Base-by-base conservation (phyloP, 371 early-diverging fungal genomes). In the Choanephora cucurbitarum region DNA sequence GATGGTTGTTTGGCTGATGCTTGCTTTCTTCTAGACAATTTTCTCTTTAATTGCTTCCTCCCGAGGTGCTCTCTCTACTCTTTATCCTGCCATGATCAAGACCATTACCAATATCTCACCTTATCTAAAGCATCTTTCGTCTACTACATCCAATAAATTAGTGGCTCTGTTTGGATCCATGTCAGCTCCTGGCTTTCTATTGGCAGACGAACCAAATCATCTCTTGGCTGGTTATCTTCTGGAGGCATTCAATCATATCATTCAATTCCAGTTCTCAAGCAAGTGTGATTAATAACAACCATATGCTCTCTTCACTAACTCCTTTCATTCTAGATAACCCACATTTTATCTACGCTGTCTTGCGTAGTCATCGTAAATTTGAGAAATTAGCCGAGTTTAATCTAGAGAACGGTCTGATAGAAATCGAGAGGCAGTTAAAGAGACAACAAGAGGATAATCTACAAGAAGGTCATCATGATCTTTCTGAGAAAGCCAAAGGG, bases 81-180 rank as follows among this genome's bases (percentile, higher is more conserved):
- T 93, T 2, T 91, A 92, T 68, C 91, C 92, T 42, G 86, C 87
- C 31, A 60, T 92, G 33, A 72, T 93, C 34, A 73, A 88, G n/a
- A 82, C 87, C n/a, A 77, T 95, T 32, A 71, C 88, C 40, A 95
- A 95, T 64, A 80, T 91, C 7, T 85, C 93, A 5, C 91, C 94
- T 5, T 91, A 88, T 62, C 57, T 93, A 31, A 93, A 92, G 59
- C 81, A 81, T 31, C 56, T 93, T 17, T 88, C 90, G n/a, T 79
- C 82, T 3, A 71, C 85, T 0, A 82, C 94, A 0, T 75, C 89
- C 0, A 86, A 78, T 55, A 89, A 90, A 60, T 69, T 95, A 14
- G 57, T 93, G 7, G 72, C 80, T 14, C 70, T 95, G 32, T 90
- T 92, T 53, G 73, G 67, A 13, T 84, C 88, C 11, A 88, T 92